Base-by-base conservation (phyloP, 1,284 basidiomycete genomes). In the Marasmius fiardii region DNA sequence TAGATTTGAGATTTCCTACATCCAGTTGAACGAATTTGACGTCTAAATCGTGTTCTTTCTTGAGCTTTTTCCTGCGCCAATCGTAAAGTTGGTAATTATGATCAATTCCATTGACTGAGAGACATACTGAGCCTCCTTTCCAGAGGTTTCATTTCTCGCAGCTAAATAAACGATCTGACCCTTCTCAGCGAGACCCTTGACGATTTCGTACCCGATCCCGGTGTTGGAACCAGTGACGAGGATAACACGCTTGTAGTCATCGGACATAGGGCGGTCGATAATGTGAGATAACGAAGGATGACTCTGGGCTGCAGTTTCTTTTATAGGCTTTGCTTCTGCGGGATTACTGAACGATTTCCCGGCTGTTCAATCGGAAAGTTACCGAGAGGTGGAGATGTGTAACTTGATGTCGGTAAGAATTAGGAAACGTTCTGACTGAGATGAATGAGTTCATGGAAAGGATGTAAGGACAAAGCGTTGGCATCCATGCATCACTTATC, bases 11-110 rank as follows among this genome's bases (percentile, higher is more conserved):
- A 43, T 74, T 67, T 4, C 71, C 74, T 20, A 73, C 54, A 54
- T 74, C 71, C n/a, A 74, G 66, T 47, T 67, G 68, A n/a, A 71
- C 64, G 35, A 66, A 67, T 43, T 71, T 70, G 41, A 73, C 70
- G 28, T 67, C 54, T 16, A 70, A 21, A 28, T 60, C 62, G 31
- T 57, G 31, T 37, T 68, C 69, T 16, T 63, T 63, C 55, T 66
- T 66, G 49, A 69, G 62, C 54, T 64, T 62, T 6, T 63, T 55
- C 33, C 64, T 67, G 33, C 11, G 28, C 23, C n/a, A 28, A 20
- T 5, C 16, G 54, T 24, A 18, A 28, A 14, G 26, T 37, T 23
- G n/a, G 12, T 8, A 18, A 47, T 14, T 41, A 1, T 26, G 4
- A 47, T 10, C 20, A 24, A 23, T 23, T n/a, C n/a, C n/a, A 31